Conservation (phyloP, 2,329 filamentous ascomycete species). For the Colletotrichum echinochloae region DNA sequence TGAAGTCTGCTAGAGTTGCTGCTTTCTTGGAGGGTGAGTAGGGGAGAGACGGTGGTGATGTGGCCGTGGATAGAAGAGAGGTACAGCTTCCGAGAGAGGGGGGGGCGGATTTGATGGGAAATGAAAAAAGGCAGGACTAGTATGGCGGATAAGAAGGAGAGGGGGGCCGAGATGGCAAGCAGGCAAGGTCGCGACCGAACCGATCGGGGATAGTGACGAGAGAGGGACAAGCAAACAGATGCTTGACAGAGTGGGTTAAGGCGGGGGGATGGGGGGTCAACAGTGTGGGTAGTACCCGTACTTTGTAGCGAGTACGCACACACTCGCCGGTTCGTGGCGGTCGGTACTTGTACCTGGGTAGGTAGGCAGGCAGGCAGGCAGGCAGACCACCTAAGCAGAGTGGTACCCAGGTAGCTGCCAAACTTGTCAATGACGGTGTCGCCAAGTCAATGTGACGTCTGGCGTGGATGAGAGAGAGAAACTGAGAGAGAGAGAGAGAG, state of each 20-base stretch:
- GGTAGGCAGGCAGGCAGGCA: no score
- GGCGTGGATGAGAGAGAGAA: neutral
- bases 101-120: no score
- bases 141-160: constrained; percentile 5
- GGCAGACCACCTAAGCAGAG: neutral
- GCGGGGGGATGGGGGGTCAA: constrained; percentile 1
- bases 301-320: neutral
- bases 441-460: constrained; percentile 38
- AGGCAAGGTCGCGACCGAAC: constrained; percentile 5
- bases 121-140: neutral
- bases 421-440: constrained; percentile 6
- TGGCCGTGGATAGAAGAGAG: neutral
- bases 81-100: neutral
- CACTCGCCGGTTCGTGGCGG: neutral
- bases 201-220: neutral
- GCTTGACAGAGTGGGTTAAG: constrained; percentile 11
- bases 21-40: neutral
- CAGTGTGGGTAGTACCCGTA: neutral
- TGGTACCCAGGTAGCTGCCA: neutral
- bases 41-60: neutral
- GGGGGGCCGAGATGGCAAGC: constrained; percentile 8
- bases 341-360: no score
- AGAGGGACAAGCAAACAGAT: constrained; percentile 20
- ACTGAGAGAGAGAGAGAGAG: neutral
- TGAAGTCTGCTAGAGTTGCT: constrained; percentile 1